phyloP scores from a whole-genome alignment of 805 yeast species.

The Metschnikowia matae region DNA sequence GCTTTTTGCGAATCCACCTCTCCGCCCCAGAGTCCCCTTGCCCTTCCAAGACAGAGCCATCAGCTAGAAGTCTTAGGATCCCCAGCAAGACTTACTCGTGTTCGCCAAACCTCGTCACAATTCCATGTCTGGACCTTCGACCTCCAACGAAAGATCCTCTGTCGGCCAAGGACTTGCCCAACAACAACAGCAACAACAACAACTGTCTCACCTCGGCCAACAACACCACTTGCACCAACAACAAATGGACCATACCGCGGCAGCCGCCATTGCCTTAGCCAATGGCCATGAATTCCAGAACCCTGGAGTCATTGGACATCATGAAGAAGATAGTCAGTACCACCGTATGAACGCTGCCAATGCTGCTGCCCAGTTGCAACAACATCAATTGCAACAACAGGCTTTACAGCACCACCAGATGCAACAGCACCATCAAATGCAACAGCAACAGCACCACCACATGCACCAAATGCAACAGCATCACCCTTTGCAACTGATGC shows the following conservation, averaged over 20 bases:
- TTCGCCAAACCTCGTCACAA: neutral
- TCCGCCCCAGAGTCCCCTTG: neutral
- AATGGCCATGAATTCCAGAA: slow-evolving; percentile 19
- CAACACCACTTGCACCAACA: slow-evolving; percentile 20
- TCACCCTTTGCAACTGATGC: slow-evolving; percentile 18
- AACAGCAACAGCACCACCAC: slow-evolving; percentile 17
- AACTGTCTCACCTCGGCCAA: slow-evolving; percentile 14
- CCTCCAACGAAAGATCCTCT: slow-evolving; percentile 18
- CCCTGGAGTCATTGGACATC: slow-evolving; percentile 20
- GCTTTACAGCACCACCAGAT: slow-evolving; percentile 17
- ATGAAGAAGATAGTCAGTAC: slow-evolving; percentile 17
- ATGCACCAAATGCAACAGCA: slow-evolving; percentile 17
- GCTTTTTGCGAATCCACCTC: neutral
- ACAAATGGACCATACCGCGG: slow-evolving; percentile 20
- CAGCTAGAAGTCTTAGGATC: neutral
- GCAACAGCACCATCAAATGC: slow-evolving; percentile 17
- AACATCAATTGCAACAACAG: slow-evolving; percentile 19
- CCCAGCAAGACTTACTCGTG: slow-evolving; percentile 1
- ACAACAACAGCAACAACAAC: slow-evolving; percentile 12
- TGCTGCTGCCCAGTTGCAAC: slow-evolving; percentile 17
- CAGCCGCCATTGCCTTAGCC: slow-evolving; percentile 22
- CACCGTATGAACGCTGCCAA: slow-evolving; percentile 19
- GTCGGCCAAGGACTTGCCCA: slow-evolving; percentile 12
- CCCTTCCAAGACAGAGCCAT: neutral
- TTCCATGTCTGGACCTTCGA: slow-evolving; percentile 19